Base-by-base conservation (phyloP, 2,329 filamentous ascomycete species). In the Neofusicoccum laricinum region DNA sequence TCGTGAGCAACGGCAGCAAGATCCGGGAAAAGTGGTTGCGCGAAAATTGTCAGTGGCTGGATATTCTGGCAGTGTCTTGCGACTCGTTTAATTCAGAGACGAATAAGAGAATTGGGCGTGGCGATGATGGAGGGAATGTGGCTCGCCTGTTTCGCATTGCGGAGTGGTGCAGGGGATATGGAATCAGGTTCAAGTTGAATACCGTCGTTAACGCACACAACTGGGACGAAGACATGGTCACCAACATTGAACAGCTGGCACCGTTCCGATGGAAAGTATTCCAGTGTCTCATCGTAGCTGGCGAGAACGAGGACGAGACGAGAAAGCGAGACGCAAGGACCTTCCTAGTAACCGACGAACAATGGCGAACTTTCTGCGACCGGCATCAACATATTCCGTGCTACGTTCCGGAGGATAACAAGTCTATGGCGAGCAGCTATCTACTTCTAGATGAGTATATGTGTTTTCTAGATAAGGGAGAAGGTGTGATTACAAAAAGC, bases 211-310 rank as follows among this genome's bases (percentile, higher is more conserved):
- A 78, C 68, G 72, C 67, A 2, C 71, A 79, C 57, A 86, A 86
- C 67, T 81, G 73, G 71, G 61, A 79, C 2, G 84, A 86, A 70
- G 51, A 57, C 19, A 43, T 57, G 34, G 51, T 38, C 12, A 21
- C 38, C 7, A 19, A 57, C 14, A 76, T 86, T 7, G 63, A 68
- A 14, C 46, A 67, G 43, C 71, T 86, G 11, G 69, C 71, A 3
- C 83, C 83, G 2, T 84, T 83, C 65, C 79, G 84, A 0, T 86
- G 83, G 84, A 86, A 85, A 69, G 79, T 76, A 32, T 87, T 86
- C 69, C 84, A 86, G 68, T 79, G 80, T 4, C 74, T 86, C n/a
- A 75, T 82, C 5, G 81, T 86, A 2, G 75, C 72, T 14, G 83
- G 82, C 1, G 83, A 86, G 71, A 86, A 86, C 68, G 83, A 85